Conservation (phyloP, 148 eudicot species). For the Agrostemma githago region DNA sequence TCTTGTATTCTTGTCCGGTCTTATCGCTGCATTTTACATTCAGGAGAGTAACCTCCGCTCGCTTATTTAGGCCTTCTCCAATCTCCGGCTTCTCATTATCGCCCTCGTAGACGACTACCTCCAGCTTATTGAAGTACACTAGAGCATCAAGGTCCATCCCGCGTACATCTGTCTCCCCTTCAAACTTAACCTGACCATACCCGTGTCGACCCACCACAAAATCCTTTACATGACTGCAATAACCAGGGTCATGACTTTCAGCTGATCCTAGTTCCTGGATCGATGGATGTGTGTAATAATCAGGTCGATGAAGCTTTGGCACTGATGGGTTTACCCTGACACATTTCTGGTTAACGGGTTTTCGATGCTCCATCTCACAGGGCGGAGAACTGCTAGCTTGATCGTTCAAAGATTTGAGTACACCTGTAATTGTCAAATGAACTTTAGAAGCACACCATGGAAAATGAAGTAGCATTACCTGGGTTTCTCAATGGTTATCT, state of each 20-base stretch:
- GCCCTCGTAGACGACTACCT: slow-evolving; percentile 52
- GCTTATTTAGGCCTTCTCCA: slow-evolving; percentile 70
- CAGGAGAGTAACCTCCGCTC: slow-evolving; percentile 62
- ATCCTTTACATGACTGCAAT: slow-evolving; percentile 51
- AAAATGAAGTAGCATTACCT: no score
- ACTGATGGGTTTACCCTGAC: slow-evolving; percentile 17
- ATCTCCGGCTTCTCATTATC: slow-evolving; percentile 49
- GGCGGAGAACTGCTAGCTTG: slow-evolving; percentile 11
- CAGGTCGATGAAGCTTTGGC: slow-evolving; percentile 48
- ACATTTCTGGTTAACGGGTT: neutral
- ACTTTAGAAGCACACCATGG: neutral
- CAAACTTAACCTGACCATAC: slow-evolving; percentile 62
- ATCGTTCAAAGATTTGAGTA: slow-evolving; percentile 8
- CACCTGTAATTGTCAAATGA: slow-evolving; percentile 4
- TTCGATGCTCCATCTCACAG: neutral
- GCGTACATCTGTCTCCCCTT: slow-evolving; percentile 56
- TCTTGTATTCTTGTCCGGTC: slow-evolving; percentile 38
- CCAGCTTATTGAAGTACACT: slow-evolving; percentile 42
- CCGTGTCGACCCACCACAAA: slow-evolving; percentile 64
- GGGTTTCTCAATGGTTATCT: no score
- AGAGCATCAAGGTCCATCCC: slow-evolving; percentile 50
- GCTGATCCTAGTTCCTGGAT: slow-evolving; percentile 39
- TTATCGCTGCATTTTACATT: slow-evolving; percentile 49
- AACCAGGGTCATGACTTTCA: slow-evolving; percentile 51
- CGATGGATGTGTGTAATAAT: slow-evolving; percentile 51